phyloP scores from a whole-genome alignment of 2,329 filamentous ascomycete species.

The Fusarium sp. region DNA sequence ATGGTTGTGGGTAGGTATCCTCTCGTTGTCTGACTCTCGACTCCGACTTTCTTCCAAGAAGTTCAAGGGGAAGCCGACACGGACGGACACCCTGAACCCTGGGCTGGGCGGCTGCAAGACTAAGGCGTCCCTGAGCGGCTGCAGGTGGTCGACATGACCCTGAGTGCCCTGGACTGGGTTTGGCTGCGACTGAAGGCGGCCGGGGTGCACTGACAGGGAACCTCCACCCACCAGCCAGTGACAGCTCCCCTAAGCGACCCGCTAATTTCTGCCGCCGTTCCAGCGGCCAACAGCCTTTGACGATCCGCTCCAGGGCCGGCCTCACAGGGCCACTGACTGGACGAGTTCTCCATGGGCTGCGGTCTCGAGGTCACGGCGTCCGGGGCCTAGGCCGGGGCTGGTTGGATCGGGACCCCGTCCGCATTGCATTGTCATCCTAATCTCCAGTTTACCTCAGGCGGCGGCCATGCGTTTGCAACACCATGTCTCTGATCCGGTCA shows the following conservation, averaged over 20 bases:
- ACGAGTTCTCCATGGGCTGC: background rate
- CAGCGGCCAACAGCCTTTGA: conserved; percentile 25
- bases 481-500: conserved; percentile 11
- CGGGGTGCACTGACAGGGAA: conserved; percentile 23
- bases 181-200: conserved; percentile 13
- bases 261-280: conserved; percentile 33
- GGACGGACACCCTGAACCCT: conserved; percentile 31
- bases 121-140: conserved; percentile 5
- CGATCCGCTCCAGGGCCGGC: conserved; percentile 32
- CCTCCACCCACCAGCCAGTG: conserved; percentile 16
- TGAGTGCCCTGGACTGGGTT: background rate
- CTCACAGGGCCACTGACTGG: conserved; percentile 18
- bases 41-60: conserved; percentile 24
- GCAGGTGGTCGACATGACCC: background rate
- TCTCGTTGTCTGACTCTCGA: conserved; percentile 33
- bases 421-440: conserved; percentile 19
- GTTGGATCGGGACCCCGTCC: conserved; percentile 20
- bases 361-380: conserved; percentile 16
- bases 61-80: conserved; percentile 38
- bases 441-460: conserved; percentile 13
- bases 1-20: conserved; percentile 32
- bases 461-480: conserved; percentile 22
- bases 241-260: conserved; percentile 7
- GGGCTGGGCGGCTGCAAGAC: background rate
- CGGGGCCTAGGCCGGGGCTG: conserved; percentile 29